phyloP scores from a whole-genome alignment of 108 stramenopile species.

The Cyclotella choctawhatcheeana region DNA sequence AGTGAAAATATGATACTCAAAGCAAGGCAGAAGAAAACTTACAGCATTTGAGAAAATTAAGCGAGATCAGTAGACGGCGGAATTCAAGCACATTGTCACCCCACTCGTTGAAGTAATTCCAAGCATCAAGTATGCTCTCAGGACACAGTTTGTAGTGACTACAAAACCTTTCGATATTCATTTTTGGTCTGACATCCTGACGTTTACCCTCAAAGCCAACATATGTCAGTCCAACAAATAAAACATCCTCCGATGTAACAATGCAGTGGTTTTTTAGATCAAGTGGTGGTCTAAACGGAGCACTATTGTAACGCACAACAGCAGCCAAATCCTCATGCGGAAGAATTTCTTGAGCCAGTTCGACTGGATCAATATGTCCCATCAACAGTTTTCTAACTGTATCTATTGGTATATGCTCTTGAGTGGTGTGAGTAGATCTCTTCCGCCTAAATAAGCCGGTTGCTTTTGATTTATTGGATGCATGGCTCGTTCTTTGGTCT shows the following conservation, averaged over 20 bases:
- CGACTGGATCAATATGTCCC: not conserved
- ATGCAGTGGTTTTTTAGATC: not conserved
- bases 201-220: not conserved
- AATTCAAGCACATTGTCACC: not conserved
- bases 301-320: not conserved
- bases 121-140: constrained; percentile 1
- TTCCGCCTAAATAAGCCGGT: no score
- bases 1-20: no score
- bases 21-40: no score
- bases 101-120: not conserved
- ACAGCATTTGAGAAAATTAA: constrained; percentile 9
- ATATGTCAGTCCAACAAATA: constrained; percentile 7
- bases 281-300: constrained; percentile 1
- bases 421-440: no score
- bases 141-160: not conserved
- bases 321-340: constrained; percentile 3
- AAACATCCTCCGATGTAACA: not conserved
- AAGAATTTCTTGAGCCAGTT: not conserved
- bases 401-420: not conserved
- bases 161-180: not conserved
- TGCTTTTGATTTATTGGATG: no score
- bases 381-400: not conserved
- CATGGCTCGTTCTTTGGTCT: no score
- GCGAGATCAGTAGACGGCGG: not conserved
- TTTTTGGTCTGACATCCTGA: not conserved